A percentile compares a stretch with the other conserved stretches of the same genome.
These are phyloP conservation scores for Ulota crispa DNA, from an alignment of 225 moss, liverwort and hornwort species.

Conservation along the genomic window DNA sequence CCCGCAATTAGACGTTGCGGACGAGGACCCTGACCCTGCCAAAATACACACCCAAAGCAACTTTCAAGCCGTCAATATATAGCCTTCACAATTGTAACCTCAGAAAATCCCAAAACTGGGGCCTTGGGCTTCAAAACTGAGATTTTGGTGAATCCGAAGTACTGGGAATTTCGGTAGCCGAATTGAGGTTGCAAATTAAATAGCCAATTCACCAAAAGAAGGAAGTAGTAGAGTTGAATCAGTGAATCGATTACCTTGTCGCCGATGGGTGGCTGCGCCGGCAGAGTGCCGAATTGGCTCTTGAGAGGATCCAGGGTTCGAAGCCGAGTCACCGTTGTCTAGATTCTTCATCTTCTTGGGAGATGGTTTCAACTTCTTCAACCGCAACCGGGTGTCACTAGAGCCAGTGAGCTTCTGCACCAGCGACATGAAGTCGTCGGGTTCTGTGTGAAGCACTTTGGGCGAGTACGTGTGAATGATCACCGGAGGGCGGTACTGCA, in stretches of 20 bases:
- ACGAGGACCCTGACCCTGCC: constrained; percentile 24
- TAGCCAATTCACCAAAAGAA: not conserved
- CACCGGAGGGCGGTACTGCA: constrained; percentile 78
- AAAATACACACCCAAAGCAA: not conserved
- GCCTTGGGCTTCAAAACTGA: not conserved
- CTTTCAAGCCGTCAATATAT: not conserved
- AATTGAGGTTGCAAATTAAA: not conserved
- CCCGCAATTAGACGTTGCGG: constrained; percentile 26
- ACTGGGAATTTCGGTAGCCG: not conserved
- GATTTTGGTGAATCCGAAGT: not conserved
- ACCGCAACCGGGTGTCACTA: constrained; percentile 35
- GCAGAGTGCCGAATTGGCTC: not conserved
- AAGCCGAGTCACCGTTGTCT: not conserved
- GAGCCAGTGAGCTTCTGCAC: constrained; percentile 84
- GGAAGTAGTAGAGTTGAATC: not conserved
- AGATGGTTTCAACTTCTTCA: constrained; percentile 25
- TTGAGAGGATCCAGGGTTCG: not conserved
- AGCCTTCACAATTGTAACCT: not conserved
- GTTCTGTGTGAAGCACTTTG: constrained; percentile 68
- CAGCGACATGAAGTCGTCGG: constrained; percentile 66
- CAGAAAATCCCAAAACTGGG: not conserved
- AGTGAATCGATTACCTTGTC: constrained; percentile 27
- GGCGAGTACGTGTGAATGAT: constrained; percentile 79
- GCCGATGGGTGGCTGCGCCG: not conserved
- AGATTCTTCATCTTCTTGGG: not conserved